A percentile compares a stretch with the other conserved stretches of the same genome.
These are phyloP conservation scores for Pseudocercospora macadamiae DNA, from an alignment of 2,329 filamentous ascomycete genomes.

Conservation along the genomic window DNA sequence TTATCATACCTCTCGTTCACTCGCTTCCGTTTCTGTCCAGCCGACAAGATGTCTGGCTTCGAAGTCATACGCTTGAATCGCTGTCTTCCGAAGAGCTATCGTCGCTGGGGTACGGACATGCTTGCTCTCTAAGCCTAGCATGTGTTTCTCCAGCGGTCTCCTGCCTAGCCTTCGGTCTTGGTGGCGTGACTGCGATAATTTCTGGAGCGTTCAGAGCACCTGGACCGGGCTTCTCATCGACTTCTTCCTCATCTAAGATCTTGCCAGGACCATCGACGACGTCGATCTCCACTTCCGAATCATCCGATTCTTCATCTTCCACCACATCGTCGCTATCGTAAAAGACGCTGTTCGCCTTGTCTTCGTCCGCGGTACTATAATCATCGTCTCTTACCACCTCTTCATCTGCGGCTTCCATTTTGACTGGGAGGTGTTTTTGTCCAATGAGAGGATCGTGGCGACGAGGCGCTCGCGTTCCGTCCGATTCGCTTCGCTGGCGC, in stretches of 20 bases:
- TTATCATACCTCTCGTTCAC: no score
- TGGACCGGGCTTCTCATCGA: no score
- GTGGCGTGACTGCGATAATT: background rate
- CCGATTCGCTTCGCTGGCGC: constrained; percentile 7
- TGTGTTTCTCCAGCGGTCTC: background rate
- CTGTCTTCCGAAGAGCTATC: background rate
- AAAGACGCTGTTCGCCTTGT: constrained; percentile 4
- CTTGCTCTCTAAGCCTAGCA: background rate
- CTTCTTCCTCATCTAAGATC: no score
- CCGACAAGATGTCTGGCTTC: no score
- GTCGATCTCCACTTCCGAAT: constrained; percentile 5
- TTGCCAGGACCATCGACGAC: constrained; percentile 1
- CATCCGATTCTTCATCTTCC: constrained; percentile 6
- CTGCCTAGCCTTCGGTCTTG: background rate
- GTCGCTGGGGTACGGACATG: background rate
- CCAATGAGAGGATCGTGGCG: background rate
- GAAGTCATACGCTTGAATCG: no score
- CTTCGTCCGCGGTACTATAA: constrained; percentile 14
- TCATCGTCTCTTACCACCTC: constrained; percentile 17
- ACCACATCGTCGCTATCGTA: background rate
- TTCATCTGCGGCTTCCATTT: constrained; percentile 12
- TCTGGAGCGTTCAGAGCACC: no score
- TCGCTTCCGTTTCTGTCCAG: no score
- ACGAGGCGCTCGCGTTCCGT: background rate
- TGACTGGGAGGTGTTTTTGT: background rate